A percentile compares a stretch with the other conserved stretches of the same genome.
Conservation (phyloP, 192 early-diverging fungal genomes). For the Backusella sp. region DNA sequence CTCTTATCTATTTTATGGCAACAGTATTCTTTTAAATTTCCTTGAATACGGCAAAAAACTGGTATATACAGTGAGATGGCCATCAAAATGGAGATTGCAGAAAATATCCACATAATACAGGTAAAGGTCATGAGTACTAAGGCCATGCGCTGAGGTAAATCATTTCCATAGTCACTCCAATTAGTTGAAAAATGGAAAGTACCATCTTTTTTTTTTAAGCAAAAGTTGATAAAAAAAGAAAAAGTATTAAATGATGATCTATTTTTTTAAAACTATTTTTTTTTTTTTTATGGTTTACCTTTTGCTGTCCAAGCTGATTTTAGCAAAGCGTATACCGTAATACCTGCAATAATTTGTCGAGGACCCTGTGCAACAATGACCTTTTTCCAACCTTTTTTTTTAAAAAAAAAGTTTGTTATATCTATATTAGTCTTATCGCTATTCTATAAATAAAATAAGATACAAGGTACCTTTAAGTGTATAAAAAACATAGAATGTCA, state of each 20-base stretch:
- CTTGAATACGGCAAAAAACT: conserved; percentile 71
- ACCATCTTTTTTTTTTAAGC: background rate
- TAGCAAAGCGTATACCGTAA: conserved; percentile 47
- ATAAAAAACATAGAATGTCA: conserved; percentile 89
- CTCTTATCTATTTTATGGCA: conserved; percentile 89
- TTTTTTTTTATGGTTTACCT: background rate
- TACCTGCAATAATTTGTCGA: conserved; percentile 68
- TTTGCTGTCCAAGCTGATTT: conserved; percentile 22
- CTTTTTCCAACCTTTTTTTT: conserved; percentile 73
- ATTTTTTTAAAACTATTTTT: background rate
- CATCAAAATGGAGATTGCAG: conserved; percentile 49
- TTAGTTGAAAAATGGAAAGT: conserved; percentile 22
- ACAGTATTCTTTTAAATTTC: conserved; percentile 88
- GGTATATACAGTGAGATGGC: conserved; percentile 78
- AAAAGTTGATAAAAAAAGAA: background rate
- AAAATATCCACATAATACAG: conserved; percentile 59
- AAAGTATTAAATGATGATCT: background rate
- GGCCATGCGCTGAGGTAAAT: conserved; percentile 22
- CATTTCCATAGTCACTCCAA: conserved; percentile 26
- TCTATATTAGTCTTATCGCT: background rate
- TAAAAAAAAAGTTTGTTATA: background rate
- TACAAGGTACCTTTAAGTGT: conserved; percentile 64
- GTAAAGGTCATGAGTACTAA: conserved; percentile 59
- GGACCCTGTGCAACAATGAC: conserved; percentile 81
- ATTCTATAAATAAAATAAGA: background rate